Evolutionary conservation across 331 rosid species (phyloP).

Genomic region (Rosa hybrid): DNA sequence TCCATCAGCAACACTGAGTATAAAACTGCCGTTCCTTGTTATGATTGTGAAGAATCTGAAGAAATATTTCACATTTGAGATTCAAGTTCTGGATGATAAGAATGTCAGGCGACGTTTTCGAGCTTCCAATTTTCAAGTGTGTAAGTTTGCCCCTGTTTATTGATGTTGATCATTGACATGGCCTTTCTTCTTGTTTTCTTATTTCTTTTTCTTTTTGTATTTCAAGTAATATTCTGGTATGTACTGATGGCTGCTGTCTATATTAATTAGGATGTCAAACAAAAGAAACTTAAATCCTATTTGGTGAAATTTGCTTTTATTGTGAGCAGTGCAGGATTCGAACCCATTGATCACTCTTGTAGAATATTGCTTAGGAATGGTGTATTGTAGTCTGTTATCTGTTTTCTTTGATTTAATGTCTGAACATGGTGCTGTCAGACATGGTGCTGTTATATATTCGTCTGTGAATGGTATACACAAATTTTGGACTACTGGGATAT

Average conservation of each 20-base stretch:
- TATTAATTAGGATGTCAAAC: neutral
- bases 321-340: neutral
- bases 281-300: neutral
- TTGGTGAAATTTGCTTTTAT: neutral
- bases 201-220: neutral
- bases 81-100: conserved; percentile 94
- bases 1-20: conserved; percentile 89
- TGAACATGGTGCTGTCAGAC: neutral
- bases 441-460: neutral
- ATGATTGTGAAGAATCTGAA: conserved; percentile 92
- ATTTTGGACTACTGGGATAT: neutral
- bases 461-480: neutral
- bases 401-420: neutral
- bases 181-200: conserved; percentile 13
- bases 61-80: conserved; percentile 93
- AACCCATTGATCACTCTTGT: neutral
- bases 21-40: conserved; percentile 88
- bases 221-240: conserved; percentile 6
- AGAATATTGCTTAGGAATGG: neutral
- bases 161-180: conserved; percentile 12
- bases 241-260: neutral
- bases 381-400: neutral
- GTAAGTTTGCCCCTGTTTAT: conserved; percentile 76
- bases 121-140: conserved; percentile 95
- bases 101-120: conserved; percentile 86